Evolutionary conservation across 2,329 filamentous ascomycete species (phyloP), one percentile per base, ranked within the genome.

Genomic region (Teratosphaeriaceae sp.): DNA sequence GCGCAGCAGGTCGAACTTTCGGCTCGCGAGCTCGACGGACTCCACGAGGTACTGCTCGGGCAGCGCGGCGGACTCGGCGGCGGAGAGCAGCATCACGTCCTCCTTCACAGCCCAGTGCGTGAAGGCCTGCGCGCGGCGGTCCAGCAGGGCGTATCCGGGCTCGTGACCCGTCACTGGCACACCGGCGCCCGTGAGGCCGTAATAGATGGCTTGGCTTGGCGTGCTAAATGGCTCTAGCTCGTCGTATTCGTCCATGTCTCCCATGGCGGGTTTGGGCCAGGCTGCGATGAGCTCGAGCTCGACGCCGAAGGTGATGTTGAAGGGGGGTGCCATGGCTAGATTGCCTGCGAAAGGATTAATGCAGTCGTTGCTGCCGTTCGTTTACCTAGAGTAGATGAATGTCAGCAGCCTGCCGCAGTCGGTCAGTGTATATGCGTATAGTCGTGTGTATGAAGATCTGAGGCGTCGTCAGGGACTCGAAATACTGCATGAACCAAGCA

Each of bases 231-330:
- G n/a, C n/a, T n/a, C n/a, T n/a, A n/a, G n/a, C n/a, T n/a, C n/a
- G n/a, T n/a, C n/a, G n/a, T n/a, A n/a, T n/a, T n/a, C n/a, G n/a
- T n/a, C n/a, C n/a, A n/a, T n/a, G n/a, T n/a, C n/a, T n/a, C n/a
- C n/a, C n/a, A n/a, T n/a, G n/a, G n/a, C 11, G 6, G 8, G 12
- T 2, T 19, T 5, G 12, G 42, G 42, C 22, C 40, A 50, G 27
- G 51, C 30, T 11, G 34, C 43, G 23, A 53, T 31, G 47, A 51
- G 46, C 36, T 56, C 52, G 8, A 54, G 42, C 39, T 56, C 48
- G 33, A 54, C 37, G 40, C 53, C 53, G 36, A 53, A 52, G 8
- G 48, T 56, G n/a, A 56, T 30, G 22, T 50, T 34, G n/a, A 38
- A n/a, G 8, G 11, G 29, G 16, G 29, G 8, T 16, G 29, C 29